Evolutionary conservation across 345 rosid species (phyloP).

Genomic region (Theobroma cacao): DNA sequence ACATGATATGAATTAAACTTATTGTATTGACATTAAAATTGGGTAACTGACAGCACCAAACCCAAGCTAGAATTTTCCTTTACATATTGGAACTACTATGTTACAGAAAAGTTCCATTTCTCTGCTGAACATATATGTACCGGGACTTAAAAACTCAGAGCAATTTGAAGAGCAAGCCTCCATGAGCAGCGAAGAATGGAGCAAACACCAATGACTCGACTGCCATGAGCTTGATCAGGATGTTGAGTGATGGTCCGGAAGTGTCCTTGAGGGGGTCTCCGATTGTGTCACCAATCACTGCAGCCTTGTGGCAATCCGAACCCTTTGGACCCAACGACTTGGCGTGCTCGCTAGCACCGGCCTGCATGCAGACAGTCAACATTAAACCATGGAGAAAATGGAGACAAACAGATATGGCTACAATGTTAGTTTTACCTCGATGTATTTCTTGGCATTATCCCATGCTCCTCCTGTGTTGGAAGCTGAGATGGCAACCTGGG

Average conservation of each 20-base stretch:
- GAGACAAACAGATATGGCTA: not conserved
- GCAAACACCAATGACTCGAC: slow-evolving; percentile 75
- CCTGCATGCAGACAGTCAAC: slow-evolving; percentile 32
- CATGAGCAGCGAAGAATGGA: slow-evolving; percentile 71
- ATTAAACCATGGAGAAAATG: too few species aligned
- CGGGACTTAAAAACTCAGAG: slow-evolving; percentile 20
- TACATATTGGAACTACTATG: not conserved
- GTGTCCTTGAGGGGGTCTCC: slow-evolving; percentile 81
- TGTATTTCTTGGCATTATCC: slow-evolving; percentile 76
- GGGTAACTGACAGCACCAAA: not conserved
- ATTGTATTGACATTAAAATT: not conserved
- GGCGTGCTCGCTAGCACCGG: slow-evolving; percentile 61
- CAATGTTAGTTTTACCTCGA: slow-evolving; percentile 41
- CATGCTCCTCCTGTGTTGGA: slow-evolving; percentile 79
- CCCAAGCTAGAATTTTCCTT: not conserved
- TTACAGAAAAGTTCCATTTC: not conserved
- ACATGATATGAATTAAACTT: not conserved
- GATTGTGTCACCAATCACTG: slow-evolving; percentile 67
- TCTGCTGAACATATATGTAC: not conserved
- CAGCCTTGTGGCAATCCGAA: slow-evolving; percentile 71
- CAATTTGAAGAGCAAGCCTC: slow-evolving; percentile 55
- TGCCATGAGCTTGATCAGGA: slow-evolving; percentile 78
- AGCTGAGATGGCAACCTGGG: slow-evolving; percentile 66
- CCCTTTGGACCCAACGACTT: slow-evolving; percentile 65
- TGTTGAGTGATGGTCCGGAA: slow-evolving; percentile 69